These are phyloP conservation scores for Globisporangium heterothallicum DNA, from an alignment of 352 stramenopile genomes.

Conservation along the genomic window DNA sequence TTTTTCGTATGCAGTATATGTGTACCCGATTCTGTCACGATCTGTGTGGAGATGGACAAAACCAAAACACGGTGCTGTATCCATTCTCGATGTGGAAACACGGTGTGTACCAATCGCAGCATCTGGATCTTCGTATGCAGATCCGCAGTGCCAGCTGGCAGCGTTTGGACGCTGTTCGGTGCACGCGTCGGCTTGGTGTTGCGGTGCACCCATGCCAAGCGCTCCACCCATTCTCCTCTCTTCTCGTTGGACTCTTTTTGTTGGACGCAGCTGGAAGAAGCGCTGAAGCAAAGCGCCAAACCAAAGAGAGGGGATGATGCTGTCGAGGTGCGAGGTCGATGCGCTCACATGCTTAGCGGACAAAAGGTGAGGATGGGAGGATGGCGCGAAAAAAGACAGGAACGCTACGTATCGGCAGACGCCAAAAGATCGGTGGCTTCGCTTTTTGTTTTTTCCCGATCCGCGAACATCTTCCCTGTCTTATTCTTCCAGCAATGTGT, in stretches of 20 bases:
- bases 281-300: background rate
- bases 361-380: background rate
- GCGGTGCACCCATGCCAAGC: background rate
- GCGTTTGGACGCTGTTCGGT: too few species aligned
- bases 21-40: too few species aligned
- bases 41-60: background rate
- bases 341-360: background rate
- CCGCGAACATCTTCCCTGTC: background rate
- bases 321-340: background rate
- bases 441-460: background rate
- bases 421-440: conserved; percentile 1
- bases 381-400: background rate
- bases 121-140: background rate
- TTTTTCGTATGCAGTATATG: background rate
- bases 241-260: too few species aligned
- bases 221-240: too few species aligned
- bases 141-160: background rate
- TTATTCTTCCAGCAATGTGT: too few species aligned
- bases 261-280: background rate
- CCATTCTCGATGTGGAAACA: background rate
- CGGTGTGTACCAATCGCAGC: background rate
- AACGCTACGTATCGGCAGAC: background rate
- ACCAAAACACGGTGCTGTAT: background rate
- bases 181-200: too few species aligned
- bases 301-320: background rate